Base-by-base conservation (phyloP, 1,139 yeast genomes). In the Blastobotrys aristatus region DNA sequence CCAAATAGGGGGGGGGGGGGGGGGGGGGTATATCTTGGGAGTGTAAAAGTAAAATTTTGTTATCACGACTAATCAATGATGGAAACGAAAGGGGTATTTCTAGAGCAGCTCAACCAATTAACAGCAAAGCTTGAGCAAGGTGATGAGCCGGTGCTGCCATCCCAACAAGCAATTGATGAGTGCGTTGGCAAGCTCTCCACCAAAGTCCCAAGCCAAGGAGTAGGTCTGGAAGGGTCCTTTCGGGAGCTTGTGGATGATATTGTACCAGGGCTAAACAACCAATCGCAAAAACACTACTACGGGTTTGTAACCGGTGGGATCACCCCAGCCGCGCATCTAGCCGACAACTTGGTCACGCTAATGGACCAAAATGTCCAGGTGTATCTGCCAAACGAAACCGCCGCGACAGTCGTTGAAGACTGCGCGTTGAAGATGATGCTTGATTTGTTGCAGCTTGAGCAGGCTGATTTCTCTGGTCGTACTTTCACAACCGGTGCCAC, bases 251-350 rank as follows among this genome's bases (percentile, higher is more conserved):
- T 44, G 10, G 40, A 49, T 33, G 37, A 41, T 8, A 49, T 60
- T 2, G 36, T 54, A 11, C 60, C 61, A 3, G 61, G 53, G 1
- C 40, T 60, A 40, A 54, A 55, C 30, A 50, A 55, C 40, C 62
- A 59, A 30, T 43, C 56, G n/a, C 42, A 48, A 2, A 47, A 43
- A 26, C 52, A 54, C 31, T 60, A 57, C 46, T 57, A 59, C 35
- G 64, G 64, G 2, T 59, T 60, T 45, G 64, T 60, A 29, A 57
- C 58, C 26, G 64, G 64, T 4, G 62, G 63, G 2, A 57, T 49
- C 16, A 60, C 64, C 4, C 64, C 64, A 1, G 63, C 63, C 2
- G 63, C 64, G n/a, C 46, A 50, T 13, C 30, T 53, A 18, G 64
- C 60, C 3, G 64, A 60, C 46, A 53, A 53, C 34, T 33, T 58